Conservation (phyloP, 1,139 yeast species). For the Geotrichum histeridarum region DNA sequence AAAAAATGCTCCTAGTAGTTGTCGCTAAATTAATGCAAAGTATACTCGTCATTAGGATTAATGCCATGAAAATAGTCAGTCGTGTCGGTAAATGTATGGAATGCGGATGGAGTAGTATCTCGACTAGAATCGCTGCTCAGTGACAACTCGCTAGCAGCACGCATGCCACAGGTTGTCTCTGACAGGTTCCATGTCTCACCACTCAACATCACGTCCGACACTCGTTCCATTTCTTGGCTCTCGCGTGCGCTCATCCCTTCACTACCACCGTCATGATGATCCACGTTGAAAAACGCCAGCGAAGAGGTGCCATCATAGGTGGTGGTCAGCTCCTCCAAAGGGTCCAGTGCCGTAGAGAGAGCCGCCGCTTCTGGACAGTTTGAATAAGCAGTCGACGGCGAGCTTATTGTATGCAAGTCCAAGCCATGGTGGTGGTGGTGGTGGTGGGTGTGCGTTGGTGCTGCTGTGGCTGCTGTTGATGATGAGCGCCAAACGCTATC, state of each 20-base stretch:
- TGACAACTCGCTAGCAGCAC: not conserved
- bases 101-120: not conserved
- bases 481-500: too few relatives aligned
- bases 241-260: not conserved
- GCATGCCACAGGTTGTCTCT: not conserved
- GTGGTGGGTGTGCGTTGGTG: too few relatives aligned
- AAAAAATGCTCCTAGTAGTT: not conserved
- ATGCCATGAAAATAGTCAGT: too few relatives aligned
- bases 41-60: not conserved
- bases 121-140: not conserved
- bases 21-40: not conserved
- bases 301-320: not conserved
- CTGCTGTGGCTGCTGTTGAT: too few relatives aligned
- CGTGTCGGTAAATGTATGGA: too few relatives aligned
- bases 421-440: too few relatives aligned
- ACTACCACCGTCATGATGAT: too few relatives aligned
- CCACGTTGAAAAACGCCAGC: not conserved
- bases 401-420: too few relatives aligned
- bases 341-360: too few relatives aligned
- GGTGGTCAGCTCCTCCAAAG: too few relatives aligned
- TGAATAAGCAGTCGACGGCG: too few relatives aligned
- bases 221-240: not conserved
- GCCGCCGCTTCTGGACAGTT: too few relatives aligned
- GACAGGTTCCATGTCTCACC: not conserved
- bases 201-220: not conserved